Conservation (phyloP, 208 protist species). For the Leishmania aethiopica region DNA sequence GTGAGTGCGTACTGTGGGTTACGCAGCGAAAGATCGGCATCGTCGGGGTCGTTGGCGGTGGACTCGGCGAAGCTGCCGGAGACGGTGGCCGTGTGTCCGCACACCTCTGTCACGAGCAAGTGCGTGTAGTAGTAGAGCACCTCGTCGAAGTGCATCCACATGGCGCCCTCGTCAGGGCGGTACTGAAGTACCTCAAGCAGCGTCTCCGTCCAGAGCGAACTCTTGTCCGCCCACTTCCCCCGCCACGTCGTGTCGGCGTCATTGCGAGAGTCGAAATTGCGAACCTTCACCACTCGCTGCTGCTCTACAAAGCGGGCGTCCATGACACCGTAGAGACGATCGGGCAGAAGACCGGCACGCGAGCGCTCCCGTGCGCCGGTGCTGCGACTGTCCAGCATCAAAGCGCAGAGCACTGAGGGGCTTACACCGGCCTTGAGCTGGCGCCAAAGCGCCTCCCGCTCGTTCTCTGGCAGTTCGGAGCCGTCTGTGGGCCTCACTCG, state of each 20-base stretch:
- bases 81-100: conserved; percentile 20
- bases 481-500: conserved; percentile 29
- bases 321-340: conserved; percentile 81
- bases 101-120: conserved; percentile 61
- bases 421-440: conserved; percentile 52
- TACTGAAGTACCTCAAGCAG: conserved; percentile 30
- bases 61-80: conserved; percentile 37
- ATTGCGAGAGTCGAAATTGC: conserved; percentile 51
- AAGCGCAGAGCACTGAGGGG: conserved; percentile 44
- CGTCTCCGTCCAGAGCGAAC: conserved; percentile 51
- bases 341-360: conserved; percentile 57
- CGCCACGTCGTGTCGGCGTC: conserved; percentile 42
- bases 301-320: conserved; percentile 76
- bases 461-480: conserved; percentile 36
- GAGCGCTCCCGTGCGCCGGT: conserved; percentile 44
- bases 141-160: conserved; percentile 86
- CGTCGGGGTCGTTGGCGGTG: conserved; percentile 17
- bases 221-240: conserved; percentile 68
- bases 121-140: conserved; percentile 88
- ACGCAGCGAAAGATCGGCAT: conserved; percentile 18
- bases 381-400: conserved; percentile 53
- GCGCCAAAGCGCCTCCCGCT: conserved; percentile 62
- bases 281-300: conserved; percentile 79
- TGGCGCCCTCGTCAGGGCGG: conserved; percentile 21
- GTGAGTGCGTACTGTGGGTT: conserved; percentile 60